Evolutionary conservation across 2,329 filamentous ascomycete genomes (phyloP).

Genomic region (Cladosporium cucumerinum): DNA sequence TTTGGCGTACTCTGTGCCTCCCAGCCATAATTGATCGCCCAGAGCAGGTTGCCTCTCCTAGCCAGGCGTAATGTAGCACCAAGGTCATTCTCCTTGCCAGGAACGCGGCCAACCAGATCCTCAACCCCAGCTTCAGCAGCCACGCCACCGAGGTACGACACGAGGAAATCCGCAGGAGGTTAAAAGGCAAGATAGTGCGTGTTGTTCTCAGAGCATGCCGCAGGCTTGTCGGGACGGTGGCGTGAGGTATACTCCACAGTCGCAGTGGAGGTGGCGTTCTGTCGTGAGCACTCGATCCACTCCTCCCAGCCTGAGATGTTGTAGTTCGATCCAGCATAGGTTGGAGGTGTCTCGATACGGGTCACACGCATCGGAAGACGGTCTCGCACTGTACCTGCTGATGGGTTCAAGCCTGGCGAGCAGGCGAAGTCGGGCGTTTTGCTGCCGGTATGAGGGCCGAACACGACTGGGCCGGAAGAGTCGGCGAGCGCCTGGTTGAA

Average conservation of each 20-base stretch:
- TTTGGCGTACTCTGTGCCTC: constrained; percentile 20
- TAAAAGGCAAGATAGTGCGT: constrained; percentile 26
- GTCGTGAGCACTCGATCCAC: constrained; percentile 19
- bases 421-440: constrained; percentile 24
- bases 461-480: constrained; percentile 21
- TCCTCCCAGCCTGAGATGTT: constrained; percentile 25
- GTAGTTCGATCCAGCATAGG: constrained; percentile 21
- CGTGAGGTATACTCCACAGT: constrained; percentile 23
- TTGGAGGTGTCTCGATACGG: constrained; percentile 22
- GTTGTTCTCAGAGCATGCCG: constrained; percentile 22
- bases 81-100: constrained; percentile 21
- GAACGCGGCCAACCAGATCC: constrained; percentile 20
- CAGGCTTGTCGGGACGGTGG: constrained; percentile 22
- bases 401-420: constrained; percentile 21
- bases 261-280: constrained; percentile 19
- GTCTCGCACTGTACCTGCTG: constrained; percentile 19
- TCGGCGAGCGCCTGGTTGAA: constrained; percentile 20
- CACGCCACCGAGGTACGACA: constrained; percentile 24
- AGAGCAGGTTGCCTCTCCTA: constrained; percentile 23
- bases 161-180: constrained; percentile 21
- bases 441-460: constrained; percentile 24
- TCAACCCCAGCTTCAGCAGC: constrained; percentile 20
- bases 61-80: constrained; percentile 23
- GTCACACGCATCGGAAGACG: constrained; percentile 23
- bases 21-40: constrained; percentile 27